phyloP scores from a whole-genome alignment of 2,329 filamentous ascomycete genomes.

The Chrysoporthe deuterocubensis region DNA sequence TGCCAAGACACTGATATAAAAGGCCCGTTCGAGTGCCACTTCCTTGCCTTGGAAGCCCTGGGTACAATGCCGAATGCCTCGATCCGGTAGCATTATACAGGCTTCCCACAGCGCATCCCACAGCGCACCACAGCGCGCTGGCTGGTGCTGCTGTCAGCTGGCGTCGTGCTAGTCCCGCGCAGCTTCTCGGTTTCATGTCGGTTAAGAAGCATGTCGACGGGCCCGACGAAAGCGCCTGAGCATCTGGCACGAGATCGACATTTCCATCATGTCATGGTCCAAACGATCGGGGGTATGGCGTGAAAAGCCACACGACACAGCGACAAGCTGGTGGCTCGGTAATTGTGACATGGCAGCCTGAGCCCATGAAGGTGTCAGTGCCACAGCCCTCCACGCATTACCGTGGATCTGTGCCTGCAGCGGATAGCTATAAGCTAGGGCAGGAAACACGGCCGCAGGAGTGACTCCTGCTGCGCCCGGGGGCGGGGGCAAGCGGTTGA shows the following conservation, averaged over 20 bases:
- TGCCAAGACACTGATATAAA: slow-evolving; percentile 1
- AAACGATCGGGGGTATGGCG: neutral
- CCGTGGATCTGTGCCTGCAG: neutral
- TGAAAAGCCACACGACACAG: neutral
- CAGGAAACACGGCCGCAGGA: slow-evolving; percentile 3
- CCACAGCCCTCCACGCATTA: neutral
- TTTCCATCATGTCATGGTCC: neutral
- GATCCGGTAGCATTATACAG: neutral
- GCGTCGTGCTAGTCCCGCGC: neutral
- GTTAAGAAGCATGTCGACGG: neutral
- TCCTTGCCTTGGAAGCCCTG: neutral
- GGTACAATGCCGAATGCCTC: neutral
- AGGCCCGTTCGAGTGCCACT: neutral
- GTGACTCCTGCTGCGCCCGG: neutral
- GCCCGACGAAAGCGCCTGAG: neutral
- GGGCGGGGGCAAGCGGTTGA: neutral
- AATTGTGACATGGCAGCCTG: neutral
- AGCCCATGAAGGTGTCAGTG: neutral
- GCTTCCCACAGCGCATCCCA: neutral
- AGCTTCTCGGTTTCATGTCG: neutral
- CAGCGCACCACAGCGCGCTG: too few relatives aligned
- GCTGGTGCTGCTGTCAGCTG: neutral
- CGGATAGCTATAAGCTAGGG: neutral
- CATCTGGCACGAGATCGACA: neutral
- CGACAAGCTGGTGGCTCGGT: neutral